Evolutionary conservation across 441 rosid genomes (phyloP).

Genomic region (Erodium moschatum): DNA sequence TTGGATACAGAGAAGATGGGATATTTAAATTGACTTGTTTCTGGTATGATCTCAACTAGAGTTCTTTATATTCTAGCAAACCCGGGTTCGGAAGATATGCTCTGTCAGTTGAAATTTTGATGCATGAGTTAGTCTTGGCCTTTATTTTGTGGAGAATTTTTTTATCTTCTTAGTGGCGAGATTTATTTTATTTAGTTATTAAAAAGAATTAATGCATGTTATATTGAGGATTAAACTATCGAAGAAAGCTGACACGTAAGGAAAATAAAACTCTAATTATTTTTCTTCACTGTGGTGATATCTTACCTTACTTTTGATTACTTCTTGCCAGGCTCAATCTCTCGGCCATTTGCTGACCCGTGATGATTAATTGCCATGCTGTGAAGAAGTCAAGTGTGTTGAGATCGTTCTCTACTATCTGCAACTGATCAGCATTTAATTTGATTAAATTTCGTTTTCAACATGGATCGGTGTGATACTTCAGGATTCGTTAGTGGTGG

Average conservation of each 20-base stretch:
- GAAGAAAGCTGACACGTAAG: too few relatives aligned
- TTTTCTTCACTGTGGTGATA: neutral
- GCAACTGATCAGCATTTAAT: slow-evolving; percentile 21
- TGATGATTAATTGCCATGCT: slow-evolving; percentile 37
- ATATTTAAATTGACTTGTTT: neutral
- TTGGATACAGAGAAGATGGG: neutral
- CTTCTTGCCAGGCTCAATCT: neutral
- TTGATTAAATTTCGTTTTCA: slow-evolving; percentile 22
- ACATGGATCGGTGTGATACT: slow-evolving; percentile 84
- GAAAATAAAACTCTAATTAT: neutral
- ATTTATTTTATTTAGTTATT: too few relatives aligned
- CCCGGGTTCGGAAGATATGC: neutral
- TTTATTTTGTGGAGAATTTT: neutral
- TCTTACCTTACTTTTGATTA: neutral
- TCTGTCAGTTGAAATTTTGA: neutral
- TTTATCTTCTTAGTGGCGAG: neutral
- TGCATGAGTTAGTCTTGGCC: neutral
- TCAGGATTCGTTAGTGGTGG: slow-evolving; percentile 95
- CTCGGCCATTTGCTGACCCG: slow-evolving; percentile 23
- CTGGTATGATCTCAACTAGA: neutral
- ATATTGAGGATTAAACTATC: too few relatives aligned
- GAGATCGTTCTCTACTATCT: slow-evolving; percentile 15
- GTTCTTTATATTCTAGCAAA: too few relatives aligned
- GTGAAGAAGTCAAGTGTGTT: slow-evolving; percentile 24
- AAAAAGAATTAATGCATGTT: too few relatives aligned